phyloP scores from a whole-genome alignment of 2,329 filamentous ascomycete species.

The Elsinoe arachidis region DNA sequence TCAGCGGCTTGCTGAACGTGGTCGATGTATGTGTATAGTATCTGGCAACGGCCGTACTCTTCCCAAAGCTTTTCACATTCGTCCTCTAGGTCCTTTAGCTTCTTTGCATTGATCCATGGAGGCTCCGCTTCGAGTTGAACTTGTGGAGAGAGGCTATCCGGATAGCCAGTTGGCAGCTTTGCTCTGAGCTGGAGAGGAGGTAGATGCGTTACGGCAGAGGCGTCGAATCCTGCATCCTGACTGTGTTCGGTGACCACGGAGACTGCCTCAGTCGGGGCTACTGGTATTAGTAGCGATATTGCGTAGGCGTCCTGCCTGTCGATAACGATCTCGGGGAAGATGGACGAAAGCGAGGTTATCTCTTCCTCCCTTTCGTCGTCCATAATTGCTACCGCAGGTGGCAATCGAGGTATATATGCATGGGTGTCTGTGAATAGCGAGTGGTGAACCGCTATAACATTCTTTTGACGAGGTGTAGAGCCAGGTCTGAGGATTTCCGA shows the following conservation, averaged over 20 bases:
- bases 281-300: slow-evolving; percentile 47
- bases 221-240: background rate
- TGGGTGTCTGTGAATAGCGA: background rate
- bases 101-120: slow-evolving; percentile 44
- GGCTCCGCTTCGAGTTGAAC: slow-evolving; percentile 42
- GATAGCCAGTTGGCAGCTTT: slow-evolving; percentile 48
- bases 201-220: slow-evolving; percentile 33
- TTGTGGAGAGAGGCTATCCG: slow-evolving; percentile 42
- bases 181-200: slow-evolving; percentile 48
- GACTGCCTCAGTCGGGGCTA: slow-evolving; percentile 47
- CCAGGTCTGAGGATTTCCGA: too few relatives aligned
- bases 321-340: slow-evolving; percentile 52
- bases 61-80: slow-evolving; percentile 49
- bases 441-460: slow-evolving; percentile 1
- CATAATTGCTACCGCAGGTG: slow-evolving; percentile 14
- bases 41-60: slow-evolving; percentile 48
- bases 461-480: too few relatives aligned
- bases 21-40: slow-evolving; percentile 53
- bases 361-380: slow-evolving; percentile 54
- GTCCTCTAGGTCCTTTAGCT: slow-evolving; percentile 36
- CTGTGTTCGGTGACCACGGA: slow-evolving; percentile 29
- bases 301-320: slow-evolving; percentile 39
- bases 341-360: slow-evolving; percentile 50
- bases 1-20: slow-evolving; percentile 51
- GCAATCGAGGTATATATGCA: slow-evolving; percentile 3